Conservation (phyloP, 2,329 filamentous ascomycete genomes). For the Harringtonia lauricola region DNA sequence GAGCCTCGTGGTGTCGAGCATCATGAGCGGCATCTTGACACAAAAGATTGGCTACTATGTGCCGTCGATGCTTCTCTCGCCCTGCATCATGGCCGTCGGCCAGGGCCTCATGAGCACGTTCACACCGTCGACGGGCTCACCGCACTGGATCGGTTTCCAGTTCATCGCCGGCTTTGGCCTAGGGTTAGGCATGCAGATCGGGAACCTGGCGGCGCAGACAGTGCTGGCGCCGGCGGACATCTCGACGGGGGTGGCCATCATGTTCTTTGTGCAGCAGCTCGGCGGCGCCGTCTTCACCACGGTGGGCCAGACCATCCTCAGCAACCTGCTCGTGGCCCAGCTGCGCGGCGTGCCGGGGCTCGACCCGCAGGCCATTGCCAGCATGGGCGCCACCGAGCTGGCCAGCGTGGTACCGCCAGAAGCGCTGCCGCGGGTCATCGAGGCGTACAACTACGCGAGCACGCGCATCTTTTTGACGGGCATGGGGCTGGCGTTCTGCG, state of each 20-base stretch:
- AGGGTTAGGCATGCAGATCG: conserved; percentile 47
- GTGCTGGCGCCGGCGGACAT: conserved; percentile 40
- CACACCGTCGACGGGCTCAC: conserved; percentile 29
- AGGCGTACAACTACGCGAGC: conserved; percentile 55
- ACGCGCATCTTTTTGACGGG: conserved; percentile 52
- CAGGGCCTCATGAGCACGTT: conserved; percentile 49
- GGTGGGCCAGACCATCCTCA: conserved; percentile 43
- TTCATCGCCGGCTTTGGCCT: conserved; percentile 47
- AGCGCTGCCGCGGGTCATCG: conserved; percentile 40
- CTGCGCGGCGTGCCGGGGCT: conserved; percentile 30
- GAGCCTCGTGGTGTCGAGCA: conserved; percentile 39
- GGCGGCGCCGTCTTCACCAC: conserved; percentile 48
- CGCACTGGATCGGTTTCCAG: conserved; percentile 49
- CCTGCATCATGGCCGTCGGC: conserved; percentile 38
- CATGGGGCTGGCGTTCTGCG: conserved; percentile 41
- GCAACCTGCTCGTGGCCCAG: conserved; percentile 29
- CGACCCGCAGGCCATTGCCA: conserved; percentile 29
- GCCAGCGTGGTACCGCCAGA: conserved; percentile 36
- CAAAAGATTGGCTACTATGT: conserved; percentile 49
- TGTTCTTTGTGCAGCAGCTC: conserved; percentile 47
- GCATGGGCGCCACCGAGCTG: conserved; percentile 48
- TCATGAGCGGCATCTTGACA: conserved; percentile 35
- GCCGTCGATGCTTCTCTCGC: conserved; percentile 41
- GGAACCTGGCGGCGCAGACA: conserved; percentile 44
- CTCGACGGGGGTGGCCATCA: conserved; percentile 42